A percentile compares a stretch with the other conserved stretches of the same genome.
phyloP scores from a whole-genome alignment of 805 yeast genomes.

The Nakazawaea wyomingensis region DNA sequence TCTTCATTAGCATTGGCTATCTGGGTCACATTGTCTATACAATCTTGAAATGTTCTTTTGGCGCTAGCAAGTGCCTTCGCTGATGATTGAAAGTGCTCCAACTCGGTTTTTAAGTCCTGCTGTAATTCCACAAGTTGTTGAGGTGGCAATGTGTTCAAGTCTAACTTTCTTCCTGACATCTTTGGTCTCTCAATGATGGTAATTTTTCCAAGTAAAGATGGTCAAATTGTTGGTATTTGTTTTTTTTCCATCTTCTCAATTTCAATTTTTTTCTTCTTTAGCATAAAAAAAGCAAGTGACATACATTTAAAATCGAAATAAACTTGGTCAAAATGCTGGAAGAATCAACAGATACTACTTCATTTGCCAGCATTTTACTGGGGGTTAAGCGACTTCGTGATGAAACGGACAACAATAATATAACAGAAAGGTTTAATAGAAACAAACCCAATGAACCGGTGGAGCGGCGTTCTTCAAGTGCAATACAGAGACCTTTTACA shows the following conservation, averaged over 20 bases:
- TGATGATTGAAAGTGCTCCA: slow-evolving; percentile 81
- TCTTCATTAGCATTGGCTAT: slow-evolving; percentile 33
- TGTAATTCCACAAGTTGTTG: slow-evolving; percentile 84
- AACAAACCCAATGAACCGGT: slow-evolving; percentile 15
- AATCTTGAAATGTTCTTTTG: slow-evolving; percentile 73
- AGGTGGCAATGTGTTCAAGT: slow-evolving; percentile 65
- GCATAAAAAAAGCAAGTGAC: not conserved
- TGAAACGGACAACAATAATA: slow-evolving; percentile 20
- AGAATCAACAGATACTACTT: slow-evolving; percentile 41
- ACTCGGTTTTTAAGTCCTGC: slow-evolving; percentile 76
- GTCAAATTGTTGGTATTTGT: too few relatives aligned
- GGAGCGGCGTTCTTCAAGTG: not conserved
- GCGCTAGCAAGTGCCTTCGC: slow-evolving; percentile 81
- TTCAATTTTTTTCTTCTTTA: not conserved
- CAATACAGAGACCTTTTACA: slow-evolving; percentile 10
- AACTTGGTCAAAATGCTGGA: slow-evolving; percentile 12
- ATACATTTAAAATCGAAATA: too few relatives aligned
- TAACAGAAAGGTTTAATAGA: slow-evolving; percentile 12
- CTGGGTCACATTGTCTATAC: slow-evolving; percentile 62
- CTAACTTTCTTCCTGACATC: slow-evolving; percentile 29
- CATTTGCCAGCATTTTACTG: slow-evolving; percentile 66
- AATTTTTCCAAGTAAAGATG: too few relatives aligned
- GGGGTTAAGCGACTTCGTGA: slow-evolving; percentile 62
- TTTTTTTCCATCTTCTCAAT: too few relatives aligned
- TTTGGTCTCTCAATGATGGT: too few relatives aligned